Conservation (phyloP, 2,329 filamentous ascomycete species). For the Helicocarpus griseus region DNA sequence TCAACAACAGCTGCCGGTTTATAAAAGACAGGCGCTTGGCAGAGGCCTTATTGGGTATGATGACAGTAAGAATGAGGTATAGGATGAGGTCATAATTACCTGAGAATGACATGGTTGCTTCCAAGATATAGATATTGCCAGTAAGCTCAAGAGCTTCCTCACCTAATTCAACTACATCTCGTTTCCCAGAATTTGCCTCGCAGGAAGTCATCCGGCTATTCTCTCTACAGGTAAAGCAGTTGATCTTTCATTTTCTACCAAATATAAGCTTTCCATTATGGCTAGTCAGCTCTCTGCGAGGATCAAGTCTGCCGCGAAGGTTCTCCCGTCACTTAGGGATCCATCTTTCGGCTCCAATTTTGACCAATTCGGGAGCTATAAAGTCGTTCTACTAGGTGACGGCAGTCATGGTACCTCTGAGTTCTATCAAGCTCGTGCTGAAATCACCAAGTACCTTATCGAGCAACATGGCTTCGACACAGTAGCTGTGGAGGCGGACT, state of each 20-base stretch:
- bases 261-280: slow-evolving; percentile 8
- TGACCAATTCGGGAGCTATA: slow-evolving; percentile 30
- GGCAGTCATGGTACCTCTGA: slow-evolving; percentile 46
- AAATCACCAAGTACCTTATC: slow-evolving; percentile 43
- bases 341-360: slow-evolving; percentile 32
- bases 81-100: slow-evolving; percentile 1
- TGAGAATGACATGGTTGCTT: background rate
- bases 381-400: slow-evolving; percentile 38
- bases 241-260: too few relatives aligned
- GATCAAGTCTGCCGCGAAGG: slow-evolving; percentile 26
- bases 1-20: background rate
- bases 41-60: background rate
- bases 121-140: background rate
- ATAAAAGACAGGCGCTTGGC: background rate
- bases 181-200: background rate
- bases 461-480: slow-evolving; percentile 42
- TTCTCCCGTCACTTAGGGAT: slow-evolving; percentile 27
- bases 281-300: slow-evolving; percentile 22
- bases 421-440: slow-evolving; percentile 44
- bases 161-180: background rate
- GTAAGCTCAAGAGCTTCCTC: background rate
- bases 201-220: background rate
- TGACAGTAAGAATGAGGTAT: background rate
- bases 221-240: background rate
- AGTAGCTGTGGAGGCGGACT: slow-evolving; percentile 45